A percentile compares a stretch with the other conserved stretches of the same genome.
These are phyloP conservation scores for Kodamaea restingae DNA, from an alignment of 805 yeast species.

Conservation along the genomic window DNA sequence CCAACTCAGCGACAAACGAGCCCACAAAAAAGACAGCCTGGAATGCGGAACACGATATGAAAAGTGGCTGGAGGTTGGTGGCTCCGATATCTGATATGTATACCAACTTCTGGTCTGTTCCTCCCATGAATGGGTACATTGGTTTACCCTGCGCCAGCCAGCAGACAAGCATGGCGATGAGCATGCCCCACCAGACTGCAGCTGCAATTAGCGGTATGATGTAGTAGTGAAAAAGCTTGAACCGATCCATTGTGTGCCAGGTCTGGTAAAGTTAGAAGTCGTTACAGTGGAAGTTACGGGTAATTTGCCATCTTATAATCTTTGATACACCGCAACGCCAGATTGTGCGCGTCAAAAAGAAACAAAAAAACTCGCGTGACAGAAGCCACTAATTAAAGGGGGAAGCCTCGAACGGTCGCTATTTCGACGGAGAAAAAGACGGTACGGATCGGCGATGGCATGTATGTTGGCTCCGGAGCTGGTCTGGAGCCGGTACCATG, in stretches of 20 bases:
- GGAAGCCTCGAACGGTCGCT: background rate
- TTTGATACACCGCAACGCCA: background rate
- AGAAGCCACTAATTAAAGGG: background rate
- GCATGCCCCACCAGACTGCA: constrained; percentile 88
- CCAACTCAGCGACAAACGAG: constrained; percentile 24
- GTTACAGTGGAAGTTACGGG: too few relatives aligned
- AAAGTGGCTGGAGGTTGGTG: constrained; percentile 76
- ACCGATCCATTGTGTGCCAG: constrained; percentile 10
- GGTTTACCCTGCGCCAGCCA: constrained; percentile 87
- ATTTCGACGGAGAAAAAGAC: too few relatives aligned
- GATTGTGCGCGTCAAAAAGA: background rate
- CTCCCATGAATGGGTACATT: constrained; percentile 50
- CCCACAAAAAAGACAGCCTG: constrained; percentile 74
- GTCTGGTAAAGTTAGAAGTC: too few relatives aligned
- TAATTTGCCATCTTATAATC: background rate
- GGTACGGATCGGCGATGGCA: too few relatives aligned
- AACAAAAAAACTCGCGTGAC: background rate
- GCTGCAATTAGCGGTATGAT: constrained; percentile 63
- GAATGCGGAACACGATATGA: constrained; percentile 70
- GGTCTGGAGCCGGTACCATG: too few relatives aligned
- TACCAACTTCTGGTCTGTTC: constrained; percentile 44
- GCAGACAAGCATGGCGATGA: constrained; percentile 67
- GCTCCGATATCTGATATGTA: constrained; percentile 89
- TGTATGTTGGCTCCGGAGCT: too few relatives aligned
- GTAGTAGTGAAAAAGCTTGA: constrained; percentile 47